Percentiles rank a stretch among this genome's conserved stretches.
phyloP scores from a whole-genome alignment of 1,284 basidiomycete genomes.

The Sphagnurus paluster region DNA sequence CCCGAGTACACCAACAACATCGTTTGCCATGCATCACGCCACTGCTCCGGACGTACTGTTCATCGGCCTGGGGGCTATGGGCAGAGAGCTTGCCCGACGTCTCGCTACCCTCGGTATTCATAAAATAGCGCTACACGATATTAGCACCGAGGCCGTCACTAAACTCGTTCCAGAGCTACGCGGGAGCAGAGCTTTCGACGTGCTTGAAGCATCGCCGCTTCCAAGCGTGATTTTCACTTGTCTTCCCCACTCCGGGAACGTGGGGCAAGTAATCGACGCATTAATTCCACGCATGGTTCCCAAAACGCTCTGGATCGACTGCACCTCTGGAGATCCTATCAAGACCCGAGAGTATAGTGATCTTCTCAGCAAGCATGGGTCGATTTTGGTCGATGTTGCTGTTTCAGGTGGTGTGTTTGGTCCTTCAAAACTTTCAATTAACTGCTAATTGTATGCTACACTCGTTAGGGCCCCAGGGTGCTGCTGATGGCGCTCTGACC shows the following conservation, averaged over 20 bases:
- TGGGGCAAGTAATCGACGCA: slow-evolving; percentile 4
- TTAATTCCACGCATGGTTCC: slow-evolving; percentile 1
- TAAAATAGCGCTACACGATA: slow-evolving; percentile 8
- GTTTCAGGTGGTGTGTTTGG: no score
- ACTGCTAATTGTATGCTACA: background rate
- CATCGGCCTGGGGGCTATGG: slow-evolving; percentile 14
- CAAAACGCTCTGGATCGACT: slow-evolving; percentile 13
- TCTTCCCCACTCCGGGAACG: slow-evolving; percentile 11
- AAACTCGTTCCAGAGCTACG: no score
- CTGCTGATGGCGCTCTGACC: slow-evolving; percentile 8
- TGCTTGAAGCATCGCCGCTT: slow-evolving; percentile 1
- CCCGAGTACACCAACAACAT: no score
- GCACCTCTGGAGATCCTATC: slow-evolving; percentile 13
- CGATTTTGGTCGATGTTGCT: slow-evolving; percentile 10
- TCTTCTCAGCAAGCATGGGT: slow-evolving; percentile 1
- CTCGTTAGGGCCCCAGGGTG: slow-evolving; percentile 10
- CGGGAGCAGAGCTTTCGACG: slow-evolving; percentile 6
- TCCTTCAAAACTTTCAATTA: no score
- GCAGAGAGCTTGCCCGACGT: slow-evolving; percentile 7
- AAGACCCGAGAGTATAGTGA: slow-evolving; percentile 4
- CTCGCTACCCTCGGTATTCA: slow-evolving; percentile 5
- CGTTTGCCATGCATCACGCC: no score
- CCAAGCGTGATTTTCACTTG: slow-evolving; percentile 12
- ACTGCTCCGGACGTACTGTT: slow-evolving; percentile 10
- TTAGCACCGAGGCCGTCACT: slow-evolving; percentile 2